A percentile compares a stretch with the other conserved stretches of the same genome.
These are phyloP conservation scores for Talaromyces albobiverticillius DNA, from an alignment of 2,329 filamentous ascomycete genomes.

Conservation along the genomic window DNA sequence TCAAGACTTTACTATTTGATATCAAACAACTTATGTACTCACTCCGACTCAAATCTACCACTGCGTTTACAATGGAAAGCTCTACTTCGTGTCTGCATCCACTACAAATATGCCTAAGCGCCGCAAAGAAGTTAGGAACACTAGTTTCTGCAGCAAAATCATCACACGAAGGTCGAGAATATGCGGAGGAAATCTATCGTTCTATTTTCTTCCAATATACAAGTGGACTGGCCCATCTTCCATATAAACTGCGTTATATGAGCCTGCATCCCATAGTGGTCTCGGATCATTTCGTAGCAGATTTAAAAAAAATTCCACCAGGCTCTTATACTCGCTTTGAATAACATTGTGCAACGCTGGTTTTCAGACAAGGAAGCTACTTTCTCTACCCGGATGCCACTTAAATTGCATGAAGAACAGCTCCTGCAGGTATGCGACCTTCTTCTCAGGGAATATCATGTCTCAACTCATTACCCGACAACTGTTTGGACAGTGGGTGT, in stretches of 20 bases:
- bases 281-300: neutral
- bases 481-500: neutral
- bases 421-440: slow-evolving; percentile 15
- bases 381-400: slow-evolving; percentile 24
- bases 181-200: neutral
- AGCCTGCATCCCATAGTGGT: slow-evolving; percentile 3
- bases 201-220: neutral
- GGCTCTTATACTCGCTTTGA: slow-evolving; percentile 21
- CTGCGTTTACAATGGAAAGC: neutral
- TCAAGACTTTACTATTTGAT: no score
- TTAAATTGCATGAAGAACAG: slow-evolving; percentile 23
- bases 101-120: slow-evolving; percentile 2
- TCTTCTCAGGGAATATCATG: no score
- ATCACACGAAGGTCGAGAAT: neutral
- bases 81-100: neutral
- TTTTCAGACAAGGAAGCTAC: slow-evolving; percentile 21
- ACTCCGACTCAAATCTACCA: no score
- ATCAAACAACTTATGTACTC: no score
- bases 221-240: neutral
- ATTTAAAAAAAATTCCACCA: slow-evolving; percentile 17
- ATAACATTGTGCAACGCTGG: slow-evolving; percentile 27
- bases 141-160: neutral
- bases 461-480: no score
- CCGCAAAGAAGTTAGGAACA: neutral
- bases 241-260: neutral